phyloP scores from a whole-genome alignment of 805 yeast species.

The Spathaspora hagerdaliae region DNA sequence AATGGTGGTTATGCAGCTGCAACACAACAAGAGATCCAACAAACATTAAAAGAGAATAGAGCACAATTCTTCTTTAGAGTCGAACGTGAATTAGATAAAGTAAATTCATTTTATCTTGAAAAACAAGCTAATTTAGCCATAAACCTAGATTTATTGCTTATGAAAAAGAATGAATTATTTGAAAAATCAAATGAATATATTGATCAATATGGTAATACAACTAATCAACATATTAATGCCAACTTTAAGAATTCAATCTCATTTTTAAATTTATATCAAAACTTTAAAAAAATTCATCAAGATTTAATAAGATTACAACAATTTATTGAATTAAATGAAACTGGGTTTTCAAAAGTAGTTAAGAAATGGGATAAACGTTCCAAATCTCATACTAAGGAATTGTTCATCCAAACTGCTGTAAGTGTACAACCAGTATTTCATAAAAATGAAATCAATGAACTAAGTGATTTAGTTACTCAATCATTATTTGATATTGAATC shows the following conservation, averaged over 20 bases:
- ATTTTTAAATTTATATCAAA: conserved; percentile 79
- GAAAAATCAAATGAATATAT: conserved; percentile 13
- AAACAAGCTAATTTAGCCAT: conserved; percentile 85
- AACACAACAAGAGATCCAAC: conserved; percentile 33
- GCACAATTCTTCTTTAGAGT: conserved; percentile 85
- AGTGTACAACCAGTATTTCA: conserved; percentile 97
- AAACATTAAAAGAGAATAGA: conserved; percentile 75
- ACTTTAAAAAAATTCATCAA: conserved; percentile 82
- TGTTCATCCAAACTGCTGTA: conserved; percentile 87
- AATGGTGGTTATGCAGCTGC: conserved; percentile 5
- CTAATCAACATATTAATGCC: conserved; percentile 10
- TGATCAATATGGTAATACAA: conserved; percentile 2
- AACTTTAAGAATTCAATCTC: conserved; percentile 66
- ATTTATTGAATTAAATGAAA: conserved; percentile 89
- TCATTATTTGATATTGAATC: conserved; percentile 71
- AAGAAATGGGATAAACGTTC: conserved; percentile 98
- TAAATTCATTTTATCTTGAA: conserved; percentile 84
- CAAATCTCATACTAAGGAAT: conserved; percentile 89
- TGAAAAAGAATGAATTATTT: conserved; percentile 59
- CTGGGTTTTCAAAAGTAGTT: conserved; percentile 92
- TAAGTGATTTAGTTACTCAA: conserved; percentile 72
- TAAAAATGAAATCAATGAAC: conserved; percentile 75
- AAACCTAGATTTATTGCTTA: conserved; percentile 69
- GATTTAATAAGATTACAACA: conserved; percentile 88
- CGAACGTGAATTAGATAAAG: conserved; percentile 94